Base-by-base conservation (phyloP, 2,329 filamentous ascomycete genomes). In the Penicillium thymicola region DNA sequence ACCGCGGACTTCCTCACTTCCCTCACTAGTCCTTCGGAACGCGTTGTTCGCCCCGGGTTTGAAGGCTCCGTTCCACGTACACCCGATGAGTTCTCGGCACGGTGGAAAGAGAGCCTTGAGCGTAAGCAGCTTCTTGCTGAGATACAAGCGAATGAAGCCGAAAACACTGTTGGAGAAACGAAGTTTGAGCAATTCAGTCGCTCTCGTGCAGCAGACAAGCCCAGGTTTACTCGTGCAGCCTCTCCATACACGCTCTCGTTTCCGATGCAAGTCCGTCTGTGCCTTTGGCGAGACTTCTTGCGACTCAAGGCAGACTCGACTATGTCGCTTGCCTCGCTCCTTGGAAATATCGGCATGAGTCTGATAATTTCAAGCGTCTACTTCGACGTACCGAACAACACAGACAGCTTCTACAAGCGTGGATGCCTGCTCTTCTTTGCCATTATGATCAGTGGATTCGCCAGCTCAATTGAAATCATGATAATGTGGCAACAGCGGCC, bases 401-500 rank as follows among this genome's bases (percentile, higher is more conserved):
- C 89, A 0, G 70, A 74, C 36, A 90, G 86, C 65, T 94, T 95
- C 78, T 94, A 87, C 78, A 82, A 84, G 64, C 85, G 90, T 46
- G 89, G 89, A 54, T 85, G 88, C 36, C 79, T 94, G 14, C 77
- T 96, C 46, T 96, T 95, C 82, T 93, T 95, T 69, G 88, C 90
- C 56, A 85, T 92, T 68, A 79, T 96, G 54, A 84, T 94, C 78
- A 95, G 93, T 72, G 90, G 89, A 38, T 92, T 94, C 65, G 81
- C 87, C 54, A 88, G 85, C 66, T 85, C 87, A 49, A 80, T 92
- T 41, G 90, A 94, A 73, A 93, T 96, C 70, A 74, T 94, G 38
- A 91, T 89, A 0, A 82, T 96, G 4, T 97, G 93, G 73, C 84
- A 89, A 10, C 92, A 96, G 82, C 87, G 92, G 25, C 89, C 90